Evolutionary conservation across 1,284 basidiomycete species (phyloP), one percentile per base, ranked within the genome.

Genomic region (Xanthoconium separans): DNA sequence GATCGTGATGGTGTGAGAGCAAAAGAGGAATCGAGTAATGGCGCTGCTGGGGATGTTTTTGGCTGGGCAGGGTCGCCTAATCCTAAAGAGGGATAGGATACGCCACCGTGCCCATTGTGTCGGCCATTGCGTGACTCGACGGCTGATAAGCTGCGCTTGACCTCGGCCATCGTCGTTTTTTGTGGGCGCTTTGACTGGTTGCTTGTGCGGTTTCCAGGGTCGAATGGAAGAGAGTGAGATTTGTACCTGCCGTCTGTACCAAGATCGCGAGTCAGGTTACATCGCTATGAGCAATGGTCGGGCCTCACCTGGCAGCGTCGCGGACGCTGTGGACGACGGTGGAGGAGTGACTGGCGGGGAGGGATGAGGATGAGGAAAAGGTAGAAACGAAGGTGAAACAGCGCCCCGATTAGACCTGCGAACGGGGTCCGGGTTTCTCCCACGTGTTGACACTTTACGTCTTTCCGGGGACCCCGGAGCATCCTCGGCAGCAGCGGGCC

Each of bases 371-470:
- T 48, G 65, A 54, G 69, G 62, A 44, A 71, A 68, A 55, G 64
- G 69, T 54, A 71, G 59, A 72, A 71, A 68, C 27, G 69, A 69
- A 53, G 57, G 53, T 2, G 58, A 56, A 53, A 58, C 40, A 22
- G 30, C 34, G 30, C 48, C 55, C n/a, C 47, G 66, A 65, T 67
- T 45, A 45, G 56, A 53, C 27, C 40, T 44, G 6, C 34, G 53
- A 47, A 6, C 45, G 56, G 65, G 62, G 62, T 66, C 58, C 55
- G 41, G 11, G 5, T 29, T 54, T 45, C n/a, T 2, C 16, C 31
- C 68, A 57, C 68, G 69, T 64, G 68, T 16, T 47, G 31, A 39
- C 13, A 16, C 2, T 30, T 59, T 50, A 10, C 45, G 37, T 47
- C 47, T 51, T 30, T 10, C 51, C 16, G 56, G 53, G 50, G 67